Evolutionary conservation across 495 filamentous ascomycete genomes (phyloP), one percentile per base, ranked within the genome.

Genomic region (Umbilicaria muhlenbergii): DNA sequence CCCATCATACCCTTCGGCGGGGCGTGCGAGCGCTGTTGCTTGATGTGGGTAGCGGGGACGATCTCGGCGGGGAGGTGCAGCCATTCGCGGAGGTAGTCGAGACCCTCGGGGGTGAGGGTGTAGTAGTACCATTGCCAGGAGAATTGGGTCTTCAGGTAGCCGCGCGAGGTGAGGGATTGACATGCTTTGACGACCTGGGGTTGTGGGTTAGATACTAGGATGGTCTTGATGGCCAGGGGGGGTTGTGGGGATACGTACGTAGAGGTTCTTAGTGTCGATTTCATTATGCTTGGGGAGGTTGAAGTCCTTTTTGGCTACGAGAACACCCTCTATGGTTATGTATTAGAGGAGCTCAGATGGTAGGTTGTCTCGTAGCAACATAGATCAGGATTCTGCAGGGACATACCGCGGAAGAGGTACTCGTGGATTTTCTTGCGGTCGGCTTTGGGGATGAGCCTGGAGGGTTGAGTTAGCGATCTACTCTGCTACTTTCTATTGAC

Each of bases 61-160:
- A 98, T 94, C 78, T 98, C 91, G 60, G 92, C 91, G 64, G 91
- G 91, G 57, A 96, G 81, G 76, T 98, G 91, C 53, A 96, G 89
- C 91, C 91, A 98, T 75, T 98, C 91, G 56, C 91, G 92, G 64
- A 98, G 87, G 78, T 96, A 98, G 77, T 95, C 89, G 62, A 98
- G 88, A 74, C 91, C 91, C 67, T 95, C 89, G 57, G 87, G 86
- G 64, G 91, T 98, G 64, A 98, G 80, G 67, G 92, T 98, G 81
- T 98, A 98, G 82, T 98, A 98, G 80, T 95, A 98, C 80, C 88
- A 96, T 75, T 98, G 91, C 91, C 91, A 98, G 49, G 86, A 93
- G 82, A 98, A 98, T 67, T 87, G 91, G 55, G 91, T 98, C 83
- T 96, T 96, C 70, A 98, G 75, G 68, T 80, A 98, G 63, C 87